These are phyloP conservation scores for Cercospora canescens DNA, from an alignment of 2,329 filamentous ascomycete genomes.

Conservation along the genomic window DNA sequence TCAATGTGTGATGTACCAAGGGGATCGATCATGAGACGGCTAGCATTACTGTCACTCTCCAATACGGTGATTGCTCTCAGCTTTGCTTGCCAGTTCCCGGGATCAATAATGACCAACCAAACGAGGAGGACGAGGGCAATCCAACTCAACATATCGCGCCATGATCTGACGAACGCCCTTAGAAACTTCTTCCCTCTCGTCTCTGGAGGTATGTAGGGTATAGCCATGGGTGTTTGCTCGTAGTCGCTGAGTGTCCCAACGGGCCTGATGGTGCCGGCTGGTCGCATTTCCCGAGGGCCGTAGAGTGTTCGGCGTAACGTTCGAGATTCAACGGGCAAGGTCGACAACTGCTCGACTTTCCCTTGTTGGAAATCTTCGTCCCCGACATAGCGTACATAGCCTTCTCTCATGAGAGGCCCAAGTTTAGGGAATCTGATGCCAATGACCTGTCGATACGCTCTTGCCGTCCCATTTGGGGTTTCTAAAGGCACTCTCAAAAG, in stretches of 20 bases:
- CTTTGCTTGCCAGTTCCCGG: neutral
- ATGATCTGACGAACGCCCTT: neutral
- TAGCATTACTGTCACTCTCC: neutral
- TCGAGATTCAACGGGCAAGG: neutral
- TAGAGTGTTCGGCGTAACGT: neutral
- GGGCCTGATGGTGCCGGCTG: too few relatives aligned
- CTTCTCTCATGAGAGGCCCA: neutral
- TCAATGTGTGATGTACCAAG: neutral
- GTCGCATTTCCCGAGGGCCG: neutral
- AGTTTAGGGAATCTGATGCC: neutral
- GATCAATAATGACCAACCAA: neutral
- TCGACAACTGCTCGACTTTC: neutral
- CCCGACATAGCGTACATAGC: neutral
- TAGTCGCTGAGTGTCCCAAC: neutral
- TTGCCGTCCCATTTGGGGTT: neutral
- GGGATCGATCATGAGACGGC: neutral
- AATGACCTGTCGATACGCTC: neutral
- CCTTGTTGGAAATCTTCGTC: neutral
- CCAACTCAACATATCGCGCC: neutral
- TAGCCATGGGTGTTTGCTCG: neutral
- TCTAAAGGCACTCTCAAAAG: neutral
- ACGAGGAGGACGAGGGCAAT: neutral
- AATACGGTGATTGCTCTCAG: neutral
- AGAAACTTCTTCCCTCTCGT: neutral
- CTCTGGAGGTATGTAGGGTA: neutral